Evolutionary conservation across 371 early-diverging fungal genomes (phyloP), one percentile per base, ranked within the genome.

Genomic region (Mortierella sp.): DNA sequence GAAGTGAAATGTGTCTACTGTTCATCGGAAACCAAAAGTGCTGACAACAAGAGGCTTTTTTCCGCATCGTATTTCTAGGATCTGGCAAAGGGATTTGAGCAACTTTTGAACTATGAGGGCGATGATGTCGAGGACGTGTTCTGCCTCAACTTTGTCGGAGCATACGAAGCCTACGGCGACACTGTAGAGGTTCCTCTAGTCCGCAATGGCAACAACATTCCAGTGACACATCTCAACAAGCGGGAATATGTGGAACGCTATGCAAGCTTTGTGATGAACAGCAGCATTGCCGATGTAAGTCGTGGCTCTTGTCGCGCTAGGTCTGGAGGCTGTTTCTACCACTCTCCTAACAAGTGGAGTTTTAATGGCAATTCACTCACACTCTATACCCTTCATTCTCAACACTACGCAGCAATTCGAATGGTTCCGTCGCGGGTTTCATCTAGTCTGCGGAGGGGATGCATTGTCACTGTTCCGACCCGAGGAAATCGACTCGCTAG

Each of bases 401-500:
- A 31, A 44, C 44, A 6, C 81, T 34, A 86, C 90, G 19, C 80
- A 87, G 57, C 96, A 94, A 79, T 98, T 98, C 79, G 92, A 92
- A 31, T 91, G 94, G 0, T 96, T 99, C 72, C 85, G 87, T 56
- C 88, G 90, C 16, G 99, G 99, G 12, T 97, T 99, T 67, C 91
- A 93, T 81, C 86, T 90, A 51, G 94, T 98, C 2, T 93, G 96
- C 64, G 93, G 94, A 46, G 93, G 96, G 22, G 95, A 94, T 67
- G 96, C 97, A 2, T 78, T 95, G 34, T 90, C 91, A 60, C 79
- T 98, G 45, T 98, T 98, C 80, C 86, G 90, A 54, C 95, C 99
- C 1, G 92, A 94, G 80, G 99, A 99, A 73, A 94, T 99, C 45
- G 99, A 99, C 76, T 81, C 94, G 65, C 88, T 99, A 65, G 95